Percentiles rank a stretch among this genome's conserved stretches.
These are phyloP conservation scores for Dictyostelium capitatum DNA, from an alignment of 78 protist species.

Conservation along the genomic window DNA sequence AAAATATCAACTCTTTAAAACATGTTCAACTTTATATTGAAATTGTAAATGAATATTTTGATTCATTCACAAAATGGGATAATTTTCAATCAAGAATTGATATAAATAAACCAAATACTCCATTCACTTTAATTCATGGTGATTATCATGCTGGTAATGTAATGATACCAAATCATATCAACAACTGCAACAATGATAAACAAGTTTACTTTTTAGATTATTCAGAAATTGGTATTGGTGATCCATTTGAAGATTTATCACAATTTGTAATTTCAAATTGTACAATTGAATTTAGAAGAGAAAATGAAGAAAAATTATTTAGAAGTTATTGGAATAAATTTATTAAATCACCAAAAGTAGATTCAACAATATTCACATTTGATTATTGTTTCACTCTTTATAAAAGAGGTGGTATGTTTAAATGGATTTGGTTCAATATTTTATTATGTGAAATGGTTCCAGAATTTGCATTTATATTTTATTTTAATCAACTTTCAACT, in stretches of 20 bases:
- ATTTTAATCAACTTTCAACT: conserved; percentile 25
- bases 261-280: conserved; percentile 14
- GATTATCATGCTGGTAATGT: conserved; percentile 47
- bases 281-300: conserved; percentile 20
- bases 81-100: not conserved
- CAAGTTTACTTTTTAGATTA: conserved; percentile 19
- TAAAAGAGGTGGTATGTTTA: conserved; percentile 6
- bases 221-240: conserved; percentile 15
- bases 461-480: not conserved
- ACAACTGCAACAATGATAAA: not conserved
- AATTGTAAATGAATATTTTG: not conserved
- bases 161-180: not conserved
- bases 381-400: not conserved
- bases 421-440: conserved; percentile 14
- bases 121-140: conserved; percentile 24
- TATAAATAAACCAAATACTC: not conserved
- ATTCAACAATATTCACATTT: not conserved
- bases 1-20: not conserved
- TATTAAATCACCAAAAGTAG: not conserved
- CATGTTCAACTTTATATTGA: not conserved
- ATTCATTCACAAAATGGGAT: not conserved
- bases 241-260: conserved; percentile 17
- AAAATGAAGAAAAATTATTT: not conserved
- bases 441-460: not conserved
- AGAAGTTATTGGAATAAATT: not conserved